A percentile compares a stretch with the other conserved stretches of the same genome.
Evolutionary conservation across 345 rosid species (phyloP).

Genomic region (Sisymbrium altissimum): DNA sequence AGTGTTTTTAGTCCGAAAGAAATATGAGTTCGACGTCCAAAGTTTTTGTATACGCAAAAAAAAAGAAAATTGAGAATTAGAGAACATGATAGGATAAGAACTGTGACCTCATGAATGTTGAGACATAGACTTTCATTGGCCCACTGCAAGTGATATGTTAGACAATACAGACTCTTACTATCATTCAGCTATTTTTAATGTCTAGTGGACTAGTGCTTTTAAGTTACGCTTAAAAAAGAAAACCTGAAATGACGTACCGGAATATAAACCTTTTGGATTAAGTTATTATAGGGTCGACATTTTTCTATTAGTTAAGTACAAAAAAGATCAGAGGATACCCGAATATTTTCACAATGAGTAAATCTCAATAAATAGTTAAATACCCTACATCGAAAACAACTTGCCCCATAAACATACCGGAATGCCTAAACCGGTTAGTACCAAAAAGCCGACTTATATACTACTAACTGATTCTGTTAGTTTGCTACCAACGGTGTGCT

Average conservation of each 20-base stretch:
- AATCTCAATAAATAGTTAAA: neutral
- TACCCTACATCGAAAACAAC: neutral
- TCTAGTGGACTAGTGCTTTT: neutral
- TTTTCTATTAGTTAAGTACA: neutral
- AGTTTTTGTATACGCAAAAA: neutral
- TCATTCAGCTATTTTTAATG: neutral
- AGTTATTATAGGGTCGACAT: neutral
- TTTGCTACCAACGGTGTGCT: neutral
- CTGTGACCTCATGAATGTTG: neutral
- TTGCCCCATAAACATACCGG: neutral
- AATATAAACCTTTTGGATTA: neutral
- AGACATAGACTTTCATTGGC: neutral
- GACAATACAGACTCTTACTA: neutral
- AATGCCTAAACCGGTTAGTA: conserved; percentile 12
- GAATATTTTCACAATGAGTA: neutral
- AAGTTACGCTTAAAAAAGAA: neutral
- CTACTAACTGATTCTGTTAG: neutral
- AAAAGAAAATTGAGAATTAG: neutral
- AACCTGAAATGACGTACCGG: neutral
- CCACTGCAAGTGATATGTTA: neutral
- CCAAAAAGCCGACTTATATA: neutral
- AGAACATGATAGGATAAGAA: neutral
- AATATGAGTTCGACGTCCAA: neutral
- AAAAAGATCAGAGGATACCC: neutral
- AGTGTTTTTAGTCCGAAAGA: neutral